A percentile compares a stretch with the other conserved stretches of the same genome.
phyloP scores from a whole-genome alignment of 306 rosid genomes.

The Fragaria nilgerrensis region DNA sequence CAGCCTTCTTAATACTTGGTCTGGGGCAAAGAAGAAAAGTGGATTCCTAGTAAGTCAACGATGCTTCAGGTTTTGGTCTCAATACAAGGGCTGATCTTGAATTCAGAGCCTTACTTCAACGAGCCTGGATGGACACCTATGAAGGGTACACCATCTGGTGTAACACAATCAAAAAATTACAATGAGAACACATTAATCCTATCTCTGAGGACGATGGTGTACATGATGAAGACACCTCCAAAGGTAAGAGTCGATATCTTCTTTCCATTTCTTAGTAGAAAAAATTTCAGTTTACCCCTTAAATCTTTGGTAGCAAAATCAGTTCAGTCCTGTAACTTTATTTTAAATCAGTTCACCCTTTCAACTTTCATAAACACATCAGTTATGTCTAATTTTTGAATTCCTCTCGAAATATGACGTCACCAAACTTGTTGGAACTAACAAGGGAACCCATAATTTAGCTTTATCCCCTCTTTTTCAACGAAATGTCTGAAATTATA shows the following conservation, averaged over 20 bases:
- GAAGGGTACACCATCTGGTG: conserved; percentile 51
- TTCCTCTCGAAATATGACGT: too few relatives aligned
- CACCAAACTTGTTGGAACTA: too few relatives aligned
- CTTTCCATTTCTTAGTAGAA: neutral
- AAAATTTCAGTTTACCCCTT: too few relatives aligned
- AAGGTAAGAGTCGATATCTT: conserved; percentile 50
- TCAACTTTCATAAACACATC: too few relatives aligned
- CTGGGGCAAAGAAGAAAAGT: conserved; percentile 65
- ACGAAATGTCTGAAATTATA: too few relatives aligned
- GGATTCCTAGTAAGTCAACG: conserved; percentile 78
- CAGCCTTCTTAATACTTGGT: conserved; percentile 88
- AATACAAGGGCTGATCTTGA: conserved; percentile 80
- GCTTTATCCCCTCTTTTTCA: too few relatives aligned
- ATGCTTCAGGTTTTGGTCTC: conserved; percentile 89
- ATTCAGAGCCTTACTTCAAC: conserved; percentile 70
- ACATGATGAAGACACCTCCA: conserved; percentile 65
- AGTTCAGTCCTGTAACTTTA: too few relatives aligned
- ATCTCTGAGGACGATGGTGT: conserved; percentile 72
- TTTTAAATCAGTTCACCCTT: too few relatives aligned
- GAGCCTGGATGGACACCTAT: conserved; percentile 64
- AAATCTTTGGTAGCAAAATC: too few relatives aligned
- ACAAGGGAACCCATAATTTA: too few relatives aligned
- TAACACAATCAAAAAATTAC: conserved; percentile 46
- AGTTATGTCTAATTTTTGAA: too few relatives aligned
- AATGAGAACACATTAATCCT: conserved; percentile 59